Conservation (phyloP, 148 eudicot genomes). For the Silene conica region DNA sequence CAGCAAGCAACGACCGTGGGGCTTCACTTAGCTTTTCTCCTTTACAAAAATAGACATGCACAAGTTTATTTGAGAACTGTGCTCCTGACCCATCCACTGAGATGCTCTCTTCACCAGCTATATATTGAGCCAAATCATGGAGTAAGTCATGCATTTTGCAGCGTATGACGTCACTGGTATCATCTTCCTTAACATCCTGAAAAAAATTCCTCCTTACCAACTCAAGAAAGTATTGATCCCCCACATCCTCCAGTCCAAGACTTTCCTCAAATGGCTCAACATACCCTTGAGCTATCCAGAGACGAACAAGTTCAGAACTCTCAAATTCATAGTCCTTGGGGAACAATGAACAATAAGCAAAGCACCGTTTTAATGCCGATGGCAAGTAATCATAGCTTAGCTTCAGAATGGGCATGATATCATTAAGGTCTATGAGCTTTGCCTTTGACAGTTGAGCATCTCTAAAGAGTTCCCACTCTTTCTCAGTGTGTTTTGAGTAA, state of each 20-base stretch:
- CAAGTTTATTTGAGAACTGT: not conserved
- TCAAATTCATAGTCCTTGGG: not conserved
- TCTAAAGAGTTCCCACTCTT: conserved; percentile 4
- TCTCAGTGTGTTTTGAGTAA: not conserved
- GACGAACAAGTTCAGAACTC: conserved; percentile 2
- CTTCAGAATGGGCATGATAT: conserved; percentile 7
- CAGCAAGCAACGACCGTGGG: not conserved
- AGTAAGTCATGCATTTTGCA: conserved; percentile 22
- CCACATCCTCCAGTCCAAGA: not conserved
- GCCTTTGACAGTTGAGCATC: conserved; percentile 1
- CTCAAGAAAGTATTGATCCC: conserved; percentile 8
- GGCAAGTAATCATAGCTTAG: conserved; percentile 17
- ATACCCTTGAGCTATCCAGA: conserved; percentile 26
- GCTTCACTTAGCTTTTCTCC: not conserved
- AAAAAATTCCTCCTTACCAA: conserved; percentile 1
- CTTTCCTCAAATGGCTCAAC: not conserved
- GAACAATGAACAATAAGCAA: conserved; percentile 25
- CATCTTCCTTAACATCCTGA: not conserved
- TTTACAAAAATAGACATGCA: not conserved
- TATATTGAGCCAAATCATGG: conserved; percentile 16
- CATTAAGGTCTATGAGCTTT: not conserved
- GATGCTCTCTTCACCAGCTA: conserved; percentile 6
- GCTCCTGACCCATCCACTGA: not conserved
- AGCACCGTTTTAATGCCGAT: conserved; percentile 1
- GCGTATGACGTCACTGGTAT: too few relatives aligned